Evolutionary conservation across 805 yeast genomes (phyloP).

Genomic region (Saturnispora serradocipensis): DNA sequence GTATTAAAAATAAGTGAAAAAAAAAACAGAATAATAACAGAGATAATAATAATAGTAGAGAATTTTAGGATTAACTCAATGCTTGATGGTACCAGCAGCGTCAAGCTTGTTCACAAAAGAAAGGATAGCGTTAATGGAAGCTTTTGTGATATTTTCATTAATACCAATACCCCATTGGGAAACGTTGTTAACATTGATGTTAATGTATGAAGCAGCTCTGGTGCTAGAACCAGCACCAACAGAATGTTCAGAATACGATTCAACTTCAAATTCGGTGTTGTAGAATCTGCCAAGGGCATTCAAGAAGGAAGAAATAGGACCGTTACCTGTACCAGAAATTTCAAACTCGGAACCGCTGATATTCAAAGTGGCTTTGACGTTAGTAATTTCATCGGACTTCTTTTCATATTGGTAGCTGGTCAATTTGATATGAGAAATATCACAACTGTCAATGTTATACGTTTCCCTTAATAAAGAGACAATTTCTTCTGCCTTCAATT

Average conservation of each 20-base stretch:
- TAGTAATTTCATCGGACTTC: conserved; percentile 32
- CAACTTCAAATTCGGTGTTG: conserved; percentile 49
- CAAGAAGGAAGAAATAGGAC: conserved; percentile 67
- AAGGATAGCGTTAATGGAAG: conserved; percentile 62
- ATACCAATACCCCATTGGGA: conserved; percentile 85
- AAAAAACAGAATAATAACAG: not conserved
- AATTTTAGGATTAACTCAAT: not conserved
- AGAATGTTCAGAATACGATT: conserved; percentile 63
- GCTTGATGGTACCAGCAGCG: conserved; percentile 11
- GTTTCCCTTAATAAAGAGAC: conserved; percentile 43
- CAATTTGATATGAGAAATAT: conserved; percentile 28
- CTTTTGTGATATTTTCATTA: conserved; percentile 81
- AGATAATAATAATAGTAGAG: not conserved
- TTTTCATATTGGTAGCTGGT: conserved; percentile 34
- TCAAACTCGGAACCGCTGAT: conserved; percentile 27
- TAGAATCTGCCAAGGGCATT: conserved; percentile 51
- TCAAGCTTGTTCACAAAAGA: conserved; percentile 50
- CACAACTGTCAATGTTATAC: conserved; percentile 40
- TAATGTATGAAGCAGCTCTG: conserved; percentile 66
- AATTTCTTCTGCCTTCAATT: conserved; percentile 60
- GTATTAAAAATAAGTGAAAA: not conserved
- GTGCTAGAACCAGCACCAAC: conserved; percentile 63
- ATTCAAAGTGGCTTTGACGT: conserved; percentile 33
- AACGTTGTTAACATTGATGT: conserved; percentile 19
- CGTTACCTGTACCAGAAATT: conserved; percentile 59